phyloP scores from a whole-genome alignment of 208 protist genomes.

The Kentomonas sorsogonicus region DNA sequence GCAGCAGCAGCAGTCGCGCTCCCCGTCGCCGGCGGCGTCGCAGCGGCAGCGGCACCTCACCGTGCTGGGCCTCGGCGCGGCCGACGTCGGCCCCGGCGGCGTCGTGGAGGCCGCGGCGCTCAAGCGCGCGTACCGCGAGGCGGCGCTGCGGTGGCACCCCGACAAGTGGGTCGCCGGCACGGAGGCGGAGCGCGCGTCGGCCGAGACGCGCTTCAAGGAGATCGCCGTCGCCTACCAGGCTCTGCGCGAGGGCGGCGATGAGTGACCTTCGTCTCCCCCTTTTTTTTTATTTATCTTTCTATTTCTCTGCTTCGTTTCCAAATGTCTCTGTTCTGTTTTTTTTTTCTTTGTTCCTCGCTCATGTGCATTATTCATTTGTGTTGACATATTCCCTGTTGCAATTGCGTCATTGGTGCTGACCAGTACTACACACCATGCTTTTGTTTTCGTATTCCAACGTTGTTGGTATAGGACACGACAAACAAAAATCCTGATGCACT shows the following conservation, averaged over 20 bases:
- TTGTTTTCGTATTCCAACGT: too few relatives aligned
- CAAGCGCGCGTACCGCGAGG: slow-evolving; percentile 79
- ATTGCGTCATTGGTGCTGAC: too few relatives aligned
- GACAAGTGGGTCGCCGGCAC: slow-evolving; percentile 72
- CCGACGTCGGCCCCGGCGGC: background rate
- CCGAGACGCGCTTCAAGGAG: slow-evolving; percentile 81
- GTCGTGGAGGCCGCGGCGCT: slow-evolving; percentile 45
- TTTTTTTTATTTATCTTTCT: slow-evolving; percentile 12
- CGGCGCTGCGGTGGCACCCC: slow-evolving; percentile 83
- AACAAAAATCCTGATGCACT: too few relatives aligned
- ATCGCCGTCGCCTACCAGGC: slow-evolving; percentile 67
- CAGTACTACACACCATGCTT: too few relatives aligned
- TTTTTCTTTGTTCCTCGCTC: background rate
- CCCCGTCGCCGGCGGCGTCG: background rate
- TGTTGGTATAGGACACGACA: too few relatives aligned
- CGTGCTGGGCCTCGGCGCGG: slow-evolving; percentile 15
- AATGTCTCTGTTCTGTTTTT: background rate
- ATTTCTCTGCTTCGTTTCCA: slow-evolving; percentile 10
- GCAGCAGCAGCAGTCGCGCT: too few relatives aligned
- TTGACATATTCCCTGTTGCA: too few relatives aligned
- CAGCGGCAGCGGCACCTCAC: slow-evolving; percentile 18
- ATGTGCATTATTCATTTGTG: too few relatives aligned
- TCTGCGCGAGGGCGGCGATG: slow-evolving; percentile 50
- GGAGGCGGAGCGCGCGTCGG: slow-evolving; percentile 36
- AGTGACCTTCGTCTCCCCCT: slow-evolving; percentile 1